These are phyloP conservation scores for Erigeron canadensis DNA, from an alignment of 129 eudicot species.

Conservation along the genomic window DNA sequence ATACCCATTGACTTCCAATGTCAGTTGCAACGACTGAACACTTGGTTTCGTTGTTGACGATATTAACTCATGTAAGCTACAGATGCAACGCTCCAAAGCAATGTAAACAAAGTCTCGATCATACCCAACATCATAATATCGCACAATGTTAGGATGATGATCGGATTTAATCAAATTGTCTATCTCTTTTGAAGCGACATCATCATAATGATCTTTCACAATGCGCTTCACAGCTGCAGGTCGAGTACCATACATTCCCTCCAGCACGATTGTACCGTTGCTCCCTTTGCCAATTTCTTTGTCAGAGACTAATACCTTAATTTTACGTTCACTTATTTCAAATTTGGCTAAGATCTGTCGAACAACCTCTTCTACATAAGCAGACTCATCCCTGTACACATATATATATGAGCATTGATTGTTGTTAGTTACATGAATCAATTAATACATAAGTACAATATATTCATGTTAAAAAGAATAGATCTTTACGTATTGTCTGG, in stretches of 20 bases:
- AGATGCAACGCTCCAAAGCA: conserved; percentile 66
- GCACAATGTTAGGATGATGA: conserved; percentile 80
- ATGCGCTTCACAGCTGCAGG: conserved; percentile 89
- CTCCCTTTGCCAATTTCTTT: conserved; percentile 89
- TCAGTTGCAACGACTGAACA: conserved; percentile 17
- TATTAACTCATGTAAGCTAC: conserved; percentile 63
- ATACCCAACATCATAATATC: conserved; percentile 55
- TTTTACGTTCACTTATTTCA: conserved; percentile 43
- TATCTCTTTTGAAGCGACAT: conserved; percentile 81
- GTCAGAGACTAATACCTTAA: conserved; percentile 48
- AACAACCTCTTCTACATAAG: too few relatives aligned
- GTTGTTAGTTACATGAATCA: too few relatives aligned
- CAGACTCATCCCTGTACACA: too few relatives aligned
- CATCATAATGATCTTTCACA: conserved; percentile 54
- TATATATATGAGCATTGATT: too few relatives aligned
- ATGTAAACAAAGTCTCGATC: conserved; percentile 75
- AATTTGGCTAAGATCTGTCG: neutral
- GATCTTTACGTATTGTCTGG: too few relatives aligned
- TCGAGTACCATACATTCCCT: conserved; percentile 78
- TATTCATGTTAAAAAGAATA: too few relatives aligned
- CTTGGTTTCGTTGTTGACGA: conserved; percentile 28
- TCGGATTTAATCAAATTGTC: conserved; percentile 84
- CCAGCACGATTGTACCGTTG: conserved; percentile 83
- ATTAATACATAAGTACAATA: too few relatives aligned
- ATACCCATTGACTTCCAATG: conserved; percentile 43